Evolutionary conservation across 2,329 filamentous ascomycete species (phyloP).

Genomic region (Zymoseptoria pseudotritici): DNA sequence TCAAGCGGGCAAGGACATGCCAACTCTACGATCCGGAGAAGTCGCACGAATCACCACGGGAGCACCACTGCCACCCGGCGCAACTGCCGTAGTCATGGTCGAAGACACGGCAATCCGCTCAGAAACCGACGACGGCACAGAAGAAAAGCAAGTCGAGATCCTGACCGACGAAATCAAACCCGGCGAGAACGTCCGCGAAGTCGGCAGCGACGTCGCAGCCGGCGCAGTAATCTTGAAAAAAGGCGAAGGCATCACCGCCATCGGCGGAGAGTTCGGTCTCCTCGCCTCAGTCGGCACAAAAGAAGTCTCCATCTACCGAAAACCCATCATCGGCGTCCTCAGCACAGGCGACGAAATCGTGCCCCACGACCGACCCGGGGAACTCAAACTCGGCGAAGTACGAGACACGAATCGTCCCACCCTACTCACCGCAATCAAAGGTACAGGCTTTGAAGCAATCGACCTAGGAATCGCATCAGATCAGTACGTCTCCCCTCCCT

Average conservation of each 20-base stretch:
- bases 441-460: constrained; percentile 68
- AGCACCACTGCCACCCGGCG: constrained; percentile 74
- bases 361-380: constrained; percentile 56
- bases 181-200: constrained; percentile 83
- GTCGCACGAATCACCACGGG: constrained; percentile 92
- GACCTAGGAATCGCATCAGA: constrained; percentile 83
- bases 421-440: constrained; percentile 66
- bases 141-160: constrained; percentile 85
- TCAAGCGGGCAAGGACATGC: constrained; percentile 55
- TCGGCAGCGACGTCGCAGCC: constrained; percentile 75
- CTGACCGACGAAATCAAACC: constrained; percentile 65
- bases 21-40: constrained; percentile 60
- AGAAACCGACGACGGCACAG: constrained; percentile 68
- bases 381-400: constrained; percentile 72
- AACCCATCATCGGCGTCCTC: constrained; percentile 74
- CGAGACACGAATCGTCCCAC: constrained; percentile 89
- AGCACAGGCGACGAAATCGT: constrained; percentile 96
- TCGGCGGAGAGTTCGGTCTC: constrained; percentile 86
- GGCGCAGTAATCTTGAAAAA: constrained; percentile 64
- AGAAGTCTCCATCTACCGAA: constrained; percentile 64
- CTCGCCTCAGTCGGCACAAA: constrained; percentile 75
- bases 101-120: constrained; percentile 78
- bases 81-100: constrained; percentile 92
- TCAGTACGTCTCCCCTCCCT: constrained; percentile 35
- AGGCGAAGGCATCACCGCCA: constrained; percentile 74